Evolutionary conservation across 2,329 filamentous ascomycete species (phyloP).

Genomic region (Calonectria hawksworthii): DNA sequence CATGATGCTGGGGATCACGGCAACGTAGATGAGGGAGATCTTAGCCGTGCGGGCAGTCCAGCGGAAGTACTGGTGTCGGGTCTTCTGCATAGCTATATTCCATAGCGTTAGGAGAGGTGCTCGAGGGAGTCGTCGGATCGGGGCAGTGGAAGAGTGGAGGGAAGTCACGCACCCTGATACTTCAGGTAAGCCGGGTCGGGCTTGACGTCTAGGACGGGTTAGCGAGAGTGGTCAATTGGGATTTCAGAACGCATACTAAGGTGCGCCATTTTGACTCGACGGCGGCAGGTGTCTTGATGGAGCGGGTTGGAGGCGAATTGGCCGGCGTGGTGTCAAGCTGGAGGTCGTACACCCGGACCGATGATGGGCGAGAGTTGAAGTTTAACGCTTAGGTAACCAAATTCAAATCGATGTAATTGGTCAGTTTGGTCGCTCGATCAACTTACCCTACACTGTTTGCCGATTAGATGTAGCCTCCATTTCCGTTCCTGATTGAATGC

Average conservation of each 20-base stretch:
- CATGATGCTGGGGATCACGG: constrained; percentile 78
- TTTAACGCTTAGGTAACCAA: constrained; percentile 37
- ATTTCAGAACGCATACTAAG: constrained; percentile 48
- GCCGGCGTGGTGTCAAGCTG: constrained; percentile 43
- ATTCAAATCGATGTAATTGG: constrained; percentile 36
- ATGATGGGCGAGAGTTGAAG: constrained; percentile 37
- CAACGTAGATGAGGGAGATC: constrained; percentile 83
- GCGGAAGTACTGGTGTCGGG: constrained; percentile 94
- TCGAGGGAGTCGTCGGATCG: constrained; percentile 27
- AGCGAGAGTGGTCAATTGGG: constrained; percentile 36
- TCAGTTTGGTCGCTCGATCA: accelerated
- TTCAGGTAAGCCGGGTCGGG: constrained; percentile 59
- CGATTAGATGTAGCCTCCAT: not conserved
- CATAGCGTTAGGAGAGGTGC: constrained; percentile 40
- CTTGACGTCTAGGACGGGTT: constrained; percentile 54
- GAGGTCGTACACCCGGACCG: constrained; percentile 30
- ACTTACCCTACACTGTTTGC: constrained; percentile 34
- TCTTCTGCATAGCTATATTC: constrained; percentile 80
- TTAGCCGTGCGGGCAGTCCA: constrained; percentile 89
- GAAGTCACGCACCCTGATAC: constrained; percentile 54
- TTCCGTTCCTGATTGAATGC: not conserved
- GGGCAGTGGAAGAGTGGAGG: constrained; percentile 28
- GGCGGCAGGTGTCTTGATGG: constrained; percentile 41
- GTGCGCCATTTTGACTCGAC: constrained; percentile 55
- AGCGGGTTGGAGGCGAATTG: constrained; percentile 40